Evolutionary conservation across 208 protist species (phyloP).

Genomic region (Leishmania martiniquensis): DNA sequence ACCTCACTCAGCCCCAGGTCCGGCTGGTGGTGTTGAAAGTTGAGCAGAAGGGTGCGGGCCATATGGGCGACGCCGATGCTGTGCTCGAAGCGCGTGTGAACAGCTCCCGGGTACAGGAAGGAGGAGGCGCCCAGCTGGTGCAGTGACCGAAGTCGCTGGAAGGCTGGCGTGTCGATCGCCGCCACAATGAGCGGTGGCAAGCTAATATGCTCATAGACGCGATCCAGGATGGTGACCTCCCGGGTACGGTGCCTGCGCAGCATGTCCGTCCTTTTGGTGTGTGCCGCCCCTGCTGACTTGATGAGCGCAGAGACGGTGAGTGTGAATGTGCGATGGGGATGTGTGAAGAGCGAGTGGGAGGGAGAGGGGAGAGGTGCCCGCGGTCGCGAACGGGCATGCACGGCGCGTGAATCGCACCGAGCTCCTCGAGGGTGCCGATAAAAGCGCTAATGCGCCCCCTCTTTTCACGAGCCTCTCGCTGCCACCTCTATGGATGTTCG

Average conservation of each 20-base stretch:
- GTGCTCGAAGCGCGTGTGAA: conserved; percentile 97
- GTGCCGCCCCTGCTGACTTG: no score
- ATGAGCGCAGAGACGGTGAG: neutral
- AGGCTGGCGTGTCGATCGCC: conserved; percentile 95
- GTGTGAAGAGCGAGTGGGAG: neutral
- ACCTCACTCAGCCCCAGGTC: conserved; percentile 89
- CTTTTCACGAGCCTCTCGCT: neutral
- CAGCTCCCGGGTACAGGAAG: conserved; percentile 95
- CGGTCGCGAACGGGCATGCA: neutral
- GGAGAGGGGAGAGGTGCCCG: neutral
- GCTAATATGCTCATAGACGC: conserved; percentile 94
- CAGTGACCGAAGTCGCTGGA: conserved; percentile 95
- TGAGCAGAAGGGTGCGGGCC: conserved; percentile 79
- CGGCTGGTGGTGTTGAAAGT: conserved; percentile 84
- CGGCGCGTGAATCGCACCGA: neutral
- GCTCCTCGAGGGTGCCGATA: neutral
- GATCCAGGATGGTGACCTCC: conserved; percentile 84
- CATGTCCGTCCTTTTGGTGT: conserved; percentile 15
- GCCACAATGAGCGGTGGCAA: conserved; percentile 85
- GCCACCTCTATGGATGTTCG: neutral
- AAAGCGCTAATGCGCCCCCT: neutral
- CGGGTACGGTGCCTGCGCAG: conserved; percentile 37
- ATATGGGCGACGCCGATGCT: conserved; percentile 96
- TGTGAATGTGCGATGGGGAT: neutral
- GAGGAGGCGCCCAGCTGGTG: conserved; percentile 95